Evolutionary conservation across 2,329 filamentous ascomycete species (phyloP).

Genomic region (Penicillium sp.): DNA sequence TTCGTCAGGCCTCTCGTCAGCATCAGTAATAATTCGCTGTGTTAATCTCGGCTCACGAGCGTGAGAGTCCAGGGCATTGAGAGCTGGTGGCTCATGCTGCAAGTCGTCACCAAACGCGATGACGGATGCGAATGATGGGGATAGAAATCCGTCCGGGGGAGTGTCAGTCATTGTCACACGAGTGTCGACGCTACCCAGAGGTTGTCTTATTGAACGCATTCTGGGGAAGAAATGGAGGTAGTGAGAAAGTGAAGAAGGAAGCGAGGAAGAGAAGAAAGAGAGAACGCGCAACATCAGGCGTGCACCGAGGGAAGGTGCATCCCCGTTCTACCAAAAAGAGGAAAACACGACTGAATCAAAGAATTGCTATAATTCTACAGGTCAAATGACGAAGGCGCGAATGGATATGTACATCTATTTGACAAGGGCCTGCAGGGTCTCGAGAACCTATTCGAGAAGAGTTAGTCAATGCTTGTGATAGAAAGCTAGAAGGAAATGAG

Average conservation of each 20-base stretch:
- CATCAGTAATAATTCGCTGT: background rate
- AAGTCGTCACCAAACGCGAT: slow-evolving; percentile 5
- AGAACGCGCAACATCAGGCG: background rate
- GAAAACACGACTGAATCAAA: slow-evolving; percentile 11
- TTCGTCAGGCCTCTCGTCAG: background rate
- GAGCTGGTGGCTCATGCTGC: background rate
- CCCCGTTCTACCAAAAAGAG: slow-evolving; percentile 9
- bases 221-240: background rate
- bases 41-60: background rate
- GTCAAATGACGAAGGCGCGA: slow-evolving; percentile 29
- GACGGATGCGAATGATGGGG: slow-evolving; percentile 14
- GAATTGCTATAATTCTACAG: slow-evolving; percentile 44
- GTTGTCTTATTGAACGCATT: slow-evolving; percentile 19
- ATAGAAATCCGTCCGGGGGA: slow-evolving; percentile 1
- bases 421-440: slow-evolving; percentile 49
- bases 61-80: background rate
- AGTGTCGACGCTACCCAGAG: slow-evolving; percentile 18
- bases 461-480: slow-evolving; percentile 5
- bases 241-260: background rate
- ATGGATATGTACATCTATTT: slow-evolving; percentile 49
- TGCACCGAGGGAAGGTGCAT: slow-evolving; percentile 12
- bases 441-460: slow-evolving; percentile 42
- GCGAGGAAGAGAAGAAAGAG: background rate
- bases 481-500: background rate
- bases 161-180: slow-evolving; percentile 17